Percentiles rank a stretch among this genome's conserved stretches.
phyloP scores from a whole-genome alignment of 352 stramenopile genomes.

The Pythium monospermum region DNA sequence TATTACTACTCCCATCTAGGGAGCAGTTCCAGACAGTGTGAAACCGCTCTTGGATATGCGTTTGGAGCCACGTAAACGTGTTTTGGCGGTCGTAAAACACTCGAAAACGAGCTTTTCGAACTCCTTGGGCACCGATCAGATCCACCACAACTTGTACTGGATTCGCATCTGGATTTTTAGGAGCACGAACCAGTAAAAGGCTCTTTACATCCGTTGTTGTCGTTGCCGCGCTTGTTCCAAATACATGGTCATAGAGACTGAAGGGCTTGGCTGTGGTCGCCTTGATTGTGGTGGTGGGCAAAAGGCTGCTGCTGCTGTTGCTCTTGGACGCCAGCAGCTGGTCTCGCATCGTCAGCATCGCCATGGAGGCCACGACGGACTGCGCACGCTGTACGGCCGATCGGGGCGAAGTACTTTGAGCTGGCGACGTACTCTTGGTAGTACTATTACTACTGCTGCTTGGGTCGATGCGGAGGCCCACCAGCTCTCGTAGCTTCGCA shows the following conservation, averaged over 20 bases:
- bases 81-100: conserved; percentile 28
- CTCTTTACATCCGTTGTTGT: neutral
- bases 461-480: too few species aligned
- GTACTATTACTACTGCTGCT: too few species aligned
- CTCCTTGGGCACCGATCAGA: conserved; percentile 9
- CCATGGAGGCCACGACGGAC: neutral
- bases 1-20: conserved; percentile 5
- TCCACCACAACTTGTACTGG: conserved; percentile 21
- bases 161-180: too few species aligned
- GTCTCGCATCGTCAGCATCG: neutral
- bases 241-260: conserved; percentile 14
- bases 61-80: conserved; percentile 32
- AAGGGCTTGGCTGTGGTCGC: neutral
- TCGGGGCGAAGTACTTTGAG: too few species aligned
- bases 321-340: neutral
- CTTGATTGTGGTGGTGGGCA: conserved; percentile 18
- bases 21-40: neutral
- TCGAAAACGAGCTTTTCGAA: conserved; percentile 17
- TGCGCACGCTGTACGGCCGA: conserved; percentile 8
- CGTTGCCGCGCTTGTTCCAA: neutral
- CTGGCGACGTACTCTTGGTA: too few species aligned
- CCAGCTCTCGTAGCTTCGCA: conserved; percentile 27
- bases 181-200: too few species aligned
- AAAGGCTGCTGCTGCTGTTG: conserved; percentile 22
- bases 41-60: conserved; percentile 19